Conservation (phyloP, 1,284 basidiomycete genomes). For the Ustilago sp. region DNA sequence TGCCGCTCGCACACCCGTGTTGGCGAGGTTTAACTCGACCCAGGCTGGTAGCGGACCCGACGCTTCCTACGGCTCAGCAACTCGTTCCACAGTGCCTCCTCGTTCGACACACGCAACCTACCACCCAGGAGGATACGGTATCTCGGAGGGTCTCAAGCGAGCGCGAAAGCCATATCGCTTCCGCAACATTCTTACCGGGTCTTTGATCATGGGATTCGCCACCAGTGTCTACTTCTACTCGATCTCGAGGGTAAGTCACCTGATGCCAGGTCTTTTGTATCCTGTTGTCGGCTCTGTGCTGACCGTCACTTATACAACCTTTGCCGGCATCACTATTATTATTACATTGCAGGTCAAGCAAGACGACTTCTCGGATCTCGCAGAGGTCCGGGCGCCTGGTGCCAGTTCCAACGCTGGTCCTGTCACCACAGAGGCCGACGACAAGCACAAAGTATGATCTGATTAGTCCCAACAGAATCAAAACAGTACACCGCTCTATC, state of each 20-base stretch:
- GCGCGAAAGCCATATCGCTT: slow-evolving; percentile 85
- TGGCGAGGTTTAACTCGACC: slow-evolving; percentile 34
- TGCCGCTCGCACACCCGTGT: slow-evolving; percentile 3
- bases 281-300: neutral
- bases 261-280: neutral
- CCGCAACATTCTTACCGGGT: slow-evolving; percentile 83
- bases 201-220: slow-evolving; percentile 79
- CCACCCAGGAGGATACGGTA: slow-evolving; percentile 58
- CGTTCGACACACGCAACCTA: slow-evolving; percentile 57
- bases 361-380: slow-evolving; percentile 63
- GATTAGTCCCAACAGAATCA: neutral
- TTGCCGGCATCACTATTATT: too few species aligned
- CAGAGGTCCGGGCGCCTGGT: slow-evolving; percentile 48
- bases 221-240: slow-evolving; percentile 91
- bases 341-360: slow-evolving; percentile 51
- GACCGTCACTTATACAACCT: neutral
- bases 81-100: slow-evolving; percentile 45
- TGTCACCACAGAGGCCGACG: slow-evolving; percentile 42
- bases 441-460: slow-evolving; percentile 43
- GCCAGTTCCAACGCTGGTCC: slow-evolving; percentile 23
- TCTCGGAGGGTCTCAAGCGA: slow-evolving; percentile 75
- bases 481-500: neutral
- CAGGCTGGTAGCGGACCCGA: slow-evolving; percentile 27
- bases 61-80: slow-evolving; percentile 29
- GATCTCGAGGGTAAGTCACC: slow-evolving; percentile 72